Base-by-base conservation (phyloP, 352 stramenopile genomes). In the Pythium aristosporum region DNA sequence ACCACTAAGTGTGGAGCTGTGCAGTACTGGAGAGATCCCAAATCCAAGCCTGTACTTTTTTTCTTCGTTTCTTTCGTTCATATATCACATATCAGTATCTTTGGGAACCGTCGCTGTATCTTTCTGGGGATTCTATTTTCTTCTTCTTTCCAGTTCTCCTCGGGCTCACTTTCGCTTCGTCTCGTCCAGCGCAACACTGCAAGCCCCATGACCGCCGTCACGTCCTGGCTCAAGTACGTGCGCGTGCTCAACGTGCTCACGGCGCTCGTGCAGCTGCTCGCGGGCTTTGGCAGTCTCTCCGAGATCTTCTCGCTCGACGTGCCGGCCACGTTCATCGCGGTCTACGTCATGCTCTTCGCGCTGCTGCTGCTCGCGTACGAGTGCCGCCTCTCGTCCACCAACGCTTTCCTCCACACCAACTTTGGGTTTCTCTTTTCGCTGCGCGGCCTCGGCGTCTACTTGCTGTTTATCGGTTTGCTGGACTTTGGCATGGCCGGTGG, bases 1-100 rank as follows among this genome's bases (percentile, higher is more conserved):
- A 99, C 77, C 89, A 91, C 65, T 98, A 90, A 65, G 51, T 20
- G 21, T 32, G 20, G 15, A 15, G 25, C 25, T 30, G 0, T 30
- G 25, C 25, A 30, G 1, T 30, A n/a, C n/a, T 6, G 10, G 25
- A 30, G 25, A 30, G 25, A 42, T 42, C 11, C 15, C 37, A 42
- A 42, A 42, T 42, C 15, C 37, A 42, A 42, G 15, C 2, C 10
- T 42, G 10, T 42, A 42, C 15, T 42, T 42, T 16, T 42, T 16
- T 30, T 30, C 25, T 30, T 30, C 25, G 36, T 12, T 42, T 42
- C 10, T 42, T 42, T 42, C 37, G 37, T 42, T 2, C 15, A 42
- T 18, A 42, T 42, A 12, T 16, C 15, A 12, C 15, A 42, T 18
- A 42, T 42, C 37, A 42, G 37, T 42, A 42, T 16, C 10, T 42